Base-by-base conservation (phyloP, 225 moss, liverwort and hornwort species). In the Bryum argenteum region DNA sequence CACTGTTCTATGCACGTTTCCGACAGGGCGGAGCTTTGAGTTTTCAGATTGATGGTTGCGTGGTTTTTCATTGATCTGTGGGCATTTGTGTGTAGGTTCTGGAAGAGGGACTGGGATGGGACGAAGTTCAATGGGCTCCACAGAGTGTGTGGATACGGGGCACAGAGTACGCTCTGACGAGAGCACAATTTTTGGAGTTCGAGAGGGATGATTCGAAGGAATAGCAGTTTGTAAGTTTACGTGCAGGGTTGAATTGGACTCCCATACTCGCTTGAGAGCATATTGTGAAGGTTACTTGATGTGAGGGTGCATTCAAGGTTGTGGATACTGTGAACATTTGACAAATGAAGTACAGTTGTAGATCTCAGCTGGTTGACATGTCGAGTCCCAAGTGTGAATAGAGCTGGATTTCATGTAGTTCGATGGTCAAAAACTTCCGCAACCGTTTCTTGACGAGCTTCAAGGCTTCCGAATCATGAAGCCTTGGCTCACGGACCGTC, bases 41-140 rank as follows among this genome's bases (percentile, higher is more conserved):
- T 33, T 33, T 33, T 33, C 33, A 33, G 33, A 33, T 33, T 6
- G 7, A 0, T 33, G 33, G 33, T 33, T 6, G 33, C 7, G 20
- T 54, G 54, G 11, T 54, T 54, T 22, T 54, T 40, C 39, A 33
- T 10, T 33, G 33, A n/a, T n/a, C 37, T 45, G 37, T 71, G 69
- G 61, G 23, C 22, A 43, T 66, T 65, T 70, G 39, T 65, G 60
- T 88, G 44, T 79, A 91, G 81, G 90, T 91, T 68, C 69, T 94
- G 71, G 86, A 94, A 70, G 83, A 82, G 58, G 80, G 87, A 69
- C 75, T 94, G 83, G 73, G 76, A 21, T 94, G 94, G 94, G 94
- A 94, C 79, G 94, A 94, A 85, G 82, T 94, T 41, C 88, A 88
- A 81, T 94, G 94, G 94, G 87, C 94, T 58, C 79, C 89, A 70